These are phyloP conservation scores for Neurospora sp. DNA, from an alignment of 495 filamentous ascomycete genomes.

Conservation along the genomic window DNA sequence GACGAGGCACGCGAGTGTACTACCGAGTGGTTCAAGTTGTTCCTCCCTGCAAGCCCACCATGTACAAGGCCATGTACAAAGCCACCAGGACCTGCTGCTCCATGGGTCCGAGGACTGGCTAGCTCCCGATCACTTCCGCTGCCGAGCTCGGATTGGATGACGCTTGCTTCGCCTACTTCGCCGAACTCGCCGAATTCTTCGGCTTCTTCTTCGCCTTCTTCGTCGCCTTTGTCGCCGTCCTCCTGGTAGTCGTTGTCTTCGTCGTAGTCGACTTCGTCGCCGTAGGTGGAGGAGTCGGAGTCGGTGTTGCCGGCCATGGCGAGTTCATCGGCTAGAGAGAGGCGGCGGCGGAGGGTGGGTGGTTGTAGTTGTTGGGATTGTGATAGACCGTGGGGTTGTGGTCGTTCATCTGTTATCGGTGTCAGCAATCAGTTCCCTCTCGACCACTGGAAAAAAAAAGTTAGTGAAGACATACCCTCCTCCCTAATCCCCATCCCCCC, in stretches of 20 bases:
- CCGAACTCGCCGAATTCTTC: neutral
- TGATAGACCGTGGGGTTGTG: neutral
- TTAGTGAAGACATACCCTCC: constrained; percentile 6
- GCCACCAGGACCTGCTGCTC: neutral
- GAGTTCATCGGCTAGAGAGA: constrained; percentile 14
- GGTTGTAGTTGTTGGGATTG: neutral
- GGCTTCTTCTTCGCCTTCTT: neutral
- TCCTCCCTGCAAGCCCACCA: neutral
- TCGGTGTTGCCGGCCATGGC: constrained; percentile 10
- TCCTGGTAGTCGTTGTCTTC: neutral
- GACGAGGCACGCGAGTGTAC: neutral
- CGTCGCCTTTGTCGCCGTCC: constrained; percentile 6
- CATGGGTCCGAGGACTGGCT: neutral
- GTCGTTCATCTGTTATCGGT: neutral
- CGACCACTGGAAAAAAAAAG: too few species aligned
- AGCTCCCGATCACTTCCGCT: neutral
- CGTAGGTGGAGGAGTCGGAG: constrained; percentile 4
- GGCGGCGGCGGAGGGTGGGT: neutral
- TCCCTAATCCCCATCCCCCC: neutral
- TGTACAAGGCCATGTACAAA: neutral
- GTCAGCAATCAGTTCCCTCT: neutral
- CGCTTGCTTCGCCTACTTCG: neutral
- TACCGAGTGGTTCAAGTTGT: neutral
- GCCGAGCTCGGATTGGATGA: neutral
- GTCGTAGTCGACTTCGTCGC: constrained; percentile 3